Percentiles rank a stretch among this genome's conserved stretches.
Evolutionary conservation across 2,329 filamentous ascomycete species (phyloP).

Genomic region (Lecanicillium sp.): DNA sequence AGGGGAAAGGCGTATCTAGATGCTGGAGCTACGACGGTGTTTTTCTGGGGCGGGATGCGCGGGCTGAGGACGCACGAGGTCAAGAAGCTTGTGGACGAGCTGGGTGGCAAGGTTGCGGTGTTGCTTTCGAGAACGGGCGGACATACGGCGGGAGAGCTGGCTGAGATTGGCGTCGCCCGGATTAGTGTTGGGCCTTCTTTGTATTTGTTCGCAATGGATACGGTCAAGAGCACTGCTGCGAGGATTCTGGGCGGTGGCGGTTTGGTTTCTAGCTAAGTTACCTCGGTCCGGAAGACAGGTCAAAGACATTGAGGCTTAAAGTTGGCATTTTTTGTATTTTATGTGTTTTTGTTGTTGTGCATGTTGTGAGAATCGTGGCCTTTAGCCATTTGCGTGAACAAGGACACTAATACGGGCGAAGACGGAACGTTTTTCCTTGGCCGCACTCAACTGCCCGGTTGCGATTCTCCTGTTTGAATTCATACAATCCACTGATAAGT

Average conservation of each 20-base stretch:
- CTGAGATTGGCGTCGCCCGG: slow-evolving; percentile 42
- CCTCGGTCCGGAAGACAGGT: no score
- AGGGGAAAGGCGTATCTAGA: slow-evolving; percentile 48
- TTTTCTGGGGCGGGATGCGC: slow-evolving; percentile 48
- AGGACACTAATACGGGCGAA: no score
- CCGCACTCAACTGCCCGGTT: no score
- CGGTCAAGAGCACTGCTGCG: slow-evolving; percentile 24
- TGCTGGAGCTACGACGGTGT: slow-evolving; percentile 50
- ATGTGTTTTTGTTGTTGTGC: not conserved
- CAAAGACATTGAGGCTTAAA: not conserved
- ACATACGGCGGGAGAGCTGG: slow-evolving; percentile 35
- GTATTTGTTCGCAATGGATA: slow-evolving; percentile 30
- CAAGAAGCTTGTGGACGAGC: slow-evolving; percentile 33
- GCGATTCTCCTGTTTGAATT: no score
- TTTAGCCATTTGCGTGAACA: no score
- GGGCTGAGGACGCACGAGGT: slow-evolving; percentile 39
- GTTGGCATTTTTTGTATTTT: not conserved
- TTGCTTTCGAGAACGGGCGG: slow-evolving; percentile 28
- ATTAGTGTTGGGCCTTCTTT: slow-evolving; percentile 46
- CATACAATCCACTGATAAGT: no score
- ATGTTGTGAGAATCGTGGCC: no score
- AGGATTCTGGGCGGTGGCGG: slow-evolving; percentile 19
- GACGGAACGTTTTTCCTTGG: no score
- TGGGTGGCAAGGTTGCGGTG: slow-evolving; percentile 42
- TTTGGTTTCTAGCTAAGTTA: slow-evolving; percentile 4